A percentile compares a stretch with the other conserved stretches of the same genome.
phyloP scores from a whole-genome alignment of 306 rosid genomes.

The Potentilla sterilis region DNA sequence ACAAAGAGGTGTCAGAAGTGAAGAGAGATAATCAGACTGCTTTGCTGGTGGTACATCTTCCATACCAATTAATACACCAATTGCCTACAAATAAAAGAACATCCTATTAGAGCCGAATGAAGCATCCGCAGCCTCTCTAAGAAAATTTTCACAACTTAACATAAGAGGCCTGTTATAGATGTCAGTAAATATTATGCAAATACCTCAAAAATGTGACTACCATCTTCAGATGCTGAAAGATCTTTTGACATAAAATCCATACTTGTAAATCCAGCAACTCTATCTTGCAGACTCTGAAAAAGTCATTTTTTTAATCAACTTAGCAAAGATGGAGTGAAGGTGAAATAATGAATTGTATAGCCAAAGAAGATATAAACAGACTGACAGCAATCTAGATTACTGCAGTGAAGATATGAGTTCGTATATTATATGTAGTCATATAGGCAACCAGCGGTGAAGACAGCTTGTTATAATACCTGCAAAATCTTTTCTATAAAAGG shows the following conservation, averaged over 20 bases:
- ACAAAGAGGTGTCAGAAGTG: slow-evolving; percentile 88
- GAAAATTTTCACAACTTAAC: not conserved
- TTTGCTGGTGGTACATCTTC: slow-evolving; percentile 81
- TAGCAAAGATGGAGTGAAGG: not conserved
- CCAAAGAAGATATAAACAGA: slow-evolving; percentile 8
- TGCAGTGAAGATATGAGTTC: not conserved
- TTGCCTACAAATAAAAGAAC: slow-evolving; percentile 62
- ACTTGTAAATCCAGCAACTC: slow-evolving; percentile 65
- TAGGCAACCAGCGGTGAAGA: slow-evolving; percentile 5
- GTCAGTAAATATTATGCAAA: not conserved
- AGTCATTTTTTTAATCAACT: slow-evolving; percentile 20
- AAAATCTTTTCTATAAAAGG: slow-evolving; percentile 85
- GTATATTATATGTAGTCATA: not conserved
- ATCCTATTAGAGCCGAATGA: slow-evolving; percentile 26
- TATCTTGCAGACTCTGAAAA: slow-evolving; percentile 73
- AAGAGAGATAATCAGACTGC: slow-evolving; percentile 87
- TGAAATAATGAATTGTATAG: slow-evolving; percentile 22
- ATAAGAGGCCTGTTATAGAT: slow-evolving; percentile 4
- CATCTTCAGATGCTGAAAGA: slow-evolving; percentile 80
- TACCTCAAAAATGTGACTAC: slow-evolving; percentile 98
- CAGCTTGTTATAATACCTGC: slow-evolving; percentile 53
- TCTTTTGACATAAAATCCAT: slow-evolving; percentile 55
- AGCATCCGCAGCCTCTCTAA: slow-evolving; percentile 16
- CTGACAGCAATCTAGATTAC: slow-evolving; percentile 5
- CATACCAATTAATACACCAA: slow-evolving; percentile 90